Conservation (phyloP, 1,284 basidiomycete genomes). For the Cystobasidium slooffiae region DNA sequence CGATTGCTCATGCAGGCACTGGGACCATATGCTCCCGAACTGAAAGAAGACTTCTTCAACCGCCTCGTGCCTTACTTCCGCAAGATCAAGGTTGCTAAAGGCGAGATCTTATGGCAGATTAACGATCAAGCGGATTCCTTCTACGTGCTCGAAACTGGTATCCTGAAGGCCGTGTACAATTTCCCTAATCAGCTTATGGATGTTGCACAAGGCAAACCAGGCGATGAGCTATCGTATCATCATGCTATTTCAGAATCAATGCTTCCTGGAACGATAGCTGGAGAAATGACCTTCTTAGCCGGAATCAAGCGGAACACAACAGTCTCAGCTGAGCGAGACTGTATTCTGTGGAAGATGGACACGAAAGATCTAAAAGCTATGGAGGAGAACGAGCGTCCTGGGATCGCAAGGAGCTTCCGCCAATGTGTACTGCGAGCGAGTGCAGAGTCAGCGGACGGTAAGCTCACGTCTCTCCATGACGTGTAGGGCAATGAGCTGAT, state of each 20-base stretch:
- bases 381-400: constrained; percentile 36
- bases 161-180: constrained; percentile 61
- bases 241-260: constrained; percentile 60
- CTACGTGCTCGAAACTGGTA: constrained; percentile 83
- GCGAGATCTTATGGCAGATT: constrained; percentile 74
- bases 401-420: constrained; percentile 31
- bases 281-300: constrained; percentile 81
- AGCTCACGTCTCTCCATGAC: background rate
- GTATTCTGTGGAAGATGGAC: constrained; percentile 75
- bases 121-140: constrained; percentile 55
- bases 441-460: constrained; percentile 41
- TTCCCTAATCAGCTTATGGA: constrained; percentile 57
- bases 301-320: constrained; percentile 80
- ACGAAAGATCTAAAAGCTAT: constrained; percentile 9
- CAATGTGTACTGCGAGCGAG: constrained; percentile 34
- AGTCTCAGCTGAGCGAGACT: constrained; percentile 75
- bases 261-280: constrained; percentile 88
- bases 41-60: constrained; percentile 52
- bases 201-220: constrained; percentile 56
- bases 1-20: constrained; percentile 62
- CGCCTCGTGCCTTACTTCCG: constrained; percentile 72
- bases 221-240: constrained; percentile 61
- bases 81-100: constrained; percentile 65
- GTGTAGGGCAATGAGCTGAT: background rate
- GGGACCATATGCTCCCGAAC: constrained; percentile 58